Evolutionary conservation across 2,329 filamentous ascomycete genomes (phyloP).

Genomic region (Hymenoscyphus linearis): DNA sequence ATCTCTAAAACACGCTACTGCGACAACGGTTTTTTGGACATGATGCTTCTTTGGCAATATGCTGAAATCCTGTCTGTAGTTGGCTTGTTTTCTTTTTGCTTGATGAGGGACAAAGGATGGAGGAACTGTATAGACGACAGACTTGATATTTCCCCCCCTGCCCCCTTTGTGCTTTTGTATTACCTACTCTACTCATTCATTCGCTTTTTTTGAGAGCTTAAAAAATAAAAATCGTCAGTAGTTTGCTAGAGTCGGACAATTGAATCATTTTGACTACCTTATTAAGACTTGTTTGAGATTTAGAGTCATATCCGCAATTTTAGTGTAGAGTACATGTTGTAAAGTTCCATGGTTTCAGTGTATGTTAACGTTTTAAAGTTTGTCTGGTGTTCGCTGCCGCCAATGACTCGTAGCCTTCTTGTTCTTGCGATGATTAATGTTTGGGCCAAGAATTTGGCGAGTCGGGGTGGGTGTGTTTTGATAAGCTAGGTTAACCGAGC

Average conservation of each 20-base stretch:
- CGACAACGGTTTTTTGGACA: background rate
- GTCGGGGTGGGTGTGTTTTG: too few species aligned
- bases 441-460: too few species aligned
- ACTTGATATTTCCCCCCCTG: background rate
- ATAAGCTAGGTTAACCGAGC: too few species aligned
- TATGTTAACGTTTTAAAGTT: too few species aligned
- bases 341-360: too few species aligned
- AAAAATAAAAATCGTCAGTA: background rate
- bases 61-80: background rate
- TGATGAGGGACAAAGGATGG: background rate
- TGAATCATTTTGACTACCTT: background rate
- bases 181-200: conserved; percentile 1
- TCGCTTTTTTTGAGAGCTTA: background rate
- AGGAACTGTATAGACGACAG: background rate
- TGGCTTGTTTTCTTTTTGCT: background rate
- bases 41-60: background rate
- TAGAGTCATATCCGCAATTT: too few species aligned
- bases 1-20: background rate
- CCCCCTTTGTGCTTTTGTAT: background rate
- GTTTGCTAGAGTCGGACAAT: background rate
- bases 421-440: too few species aligned
- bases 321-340: too few species aligned
- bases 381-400: too few species aligned
- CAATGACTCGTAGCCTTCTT: too few species aligned
- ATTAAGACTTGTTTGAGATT: background rate